A percentile compares a stretch with the other conserved stretches of the same genome.
phyloP scores from a whole-genome alignment of 768 basidiomycete genomes.

The Tricholoma furcatifolium region DNA sequence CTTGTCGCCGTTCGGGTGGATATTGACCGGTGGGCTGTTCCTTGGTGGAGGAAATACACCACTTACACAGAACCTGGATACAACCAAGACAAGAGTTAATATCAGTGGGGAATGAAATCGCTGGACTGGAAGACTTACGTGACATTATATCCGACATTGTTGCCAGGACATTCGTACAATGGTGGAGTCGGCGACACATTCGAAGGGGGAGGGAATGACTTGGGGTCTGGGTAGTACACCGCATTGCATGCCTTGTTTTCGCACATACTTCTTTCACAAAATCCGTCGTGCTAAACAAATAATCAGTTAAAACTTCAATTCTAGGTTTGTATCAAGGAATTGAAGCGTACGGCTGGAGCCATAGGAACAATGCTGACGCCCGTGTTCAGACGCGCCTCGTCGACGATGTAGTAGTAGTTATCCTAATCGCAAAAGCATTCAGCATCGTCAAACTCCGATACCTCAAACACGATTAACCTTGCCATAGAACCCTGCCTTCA shows the following conservation, averaged over 20 bases:
- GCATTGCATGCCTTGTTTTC: constrained; percentile 19
- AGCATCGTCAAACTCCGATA: not conserved
- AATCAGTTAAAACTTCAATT: not conserved
- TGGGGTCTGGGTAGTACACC: constrained; percentile 19
- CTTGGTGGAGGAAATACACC: constrained; percentile 16
- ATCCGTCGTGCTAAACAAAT: constrained; percentile 12
- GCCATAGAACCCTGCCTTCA: constrained; percentile 27
- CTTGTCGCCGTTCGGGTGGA: constrained; percentile 26
- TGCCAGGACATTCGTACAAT: constrained; percentile 19
- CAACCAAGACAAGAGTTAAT: constrained; percentile 1
- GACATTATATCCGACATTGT: constrained; percentile 20
- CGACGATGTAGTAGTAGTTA: constrained; percentile 30
- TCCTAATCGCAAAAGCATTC: constrained; percentile 7
- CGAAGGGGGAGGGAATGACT: constrained; percentile 21
- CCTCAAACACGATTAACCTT: constrained; percentile 14
- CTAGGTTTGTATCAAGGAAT: not conserved
- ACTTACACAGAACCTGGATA: constrained; percentile 21
- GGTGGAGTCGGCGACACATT: constrained; percentile 17
- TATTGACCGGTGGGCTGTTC: constrained; percentile 6
- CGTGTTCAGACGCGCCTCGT: constrained; percentile 29
- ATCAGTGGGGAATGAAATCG: not conserved
- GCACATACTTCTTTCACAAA: constrained; percentile 20
- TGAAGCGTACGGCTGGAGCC: constrained; percentile 17
- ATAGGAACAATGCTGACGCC: constrained; percentile 29
- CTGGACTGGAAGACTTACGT: constrained; percentile 15